Percentiles rank a stretch among this genome's conserved stretches.
Evolutionary conservation across 2,329 filamentous ascomycete genomes (phyloP).

Genomic region (Exophiala mesophila): DNA sequence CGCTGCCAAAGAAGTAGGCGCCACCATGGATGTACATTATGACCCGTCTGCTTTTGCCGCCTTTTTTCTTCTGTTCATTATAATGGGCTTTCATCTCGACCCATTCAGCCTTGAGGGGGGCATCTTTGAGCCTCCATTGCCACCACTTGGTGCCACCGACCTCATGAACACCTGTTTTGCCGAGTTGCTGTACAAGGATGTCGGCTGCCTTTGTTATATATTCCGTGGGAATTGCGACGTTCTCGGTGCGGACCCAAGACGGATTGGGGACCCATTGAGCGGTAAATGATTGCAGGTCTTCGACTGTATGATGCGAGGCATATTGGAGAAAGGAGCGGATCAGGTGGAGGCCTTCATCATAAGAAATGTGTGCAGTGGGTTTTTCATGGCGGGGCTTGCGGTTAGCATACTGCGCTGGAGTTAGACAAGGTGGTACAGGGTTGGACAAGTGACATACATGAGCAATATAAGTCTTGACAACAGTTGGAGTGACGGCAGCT

Average conservation of each 20-base stretch:
- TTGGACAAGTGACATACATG: constrained; percentile 58
- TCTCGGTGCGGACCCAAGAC: constrained; percentile 76
- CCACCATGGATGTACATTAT: constrained; percentile 95
- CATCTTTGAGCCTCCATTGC: constrained; percentile 72
- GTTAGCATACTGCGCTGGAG: constrained; percentile 64
- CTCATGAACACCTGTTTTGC: constrained; percentile 64
- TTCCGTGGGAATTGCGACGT: constrained; percentile 60
- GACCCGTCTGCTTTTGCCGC: constrained; percentile 62
- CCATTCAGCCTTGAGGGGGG: constrained; percentile 77
- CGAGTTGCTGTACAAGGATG: constrained; percentile 68
- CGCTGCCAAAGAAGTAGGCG: constrained; percentile 90
- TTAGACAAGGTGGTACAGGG: constrained; percentile 5
- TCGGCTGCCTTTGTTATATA: constrained; percentile 62
- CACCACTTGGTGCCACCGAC: constrained; percentile 84
- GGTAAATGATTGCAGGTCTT: constrained; percentile 89
- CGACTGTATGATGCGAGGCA: constrained; percentile 82
- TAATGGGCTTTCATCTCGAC: constrained; percentile 90
- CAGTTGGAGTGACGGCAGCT: constrained; percentile 79
- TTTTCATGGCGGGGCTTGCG: constrained; percentile 69
- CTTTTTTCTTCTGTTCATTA: constrained; percentile 61
- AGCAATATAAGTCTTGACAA: constrained; percentile 77
- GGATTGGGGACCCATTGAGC: constrained; percentile 86
- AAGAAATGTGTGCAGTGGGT: constrained; percentile 85
- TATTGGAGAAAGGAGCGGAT: constrained; percentile 81
- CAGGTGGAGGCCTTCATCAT: constrained; percentile 85